Percentiles rank a stretch among this genome's conserved stretches.
Conservation (phyloP, 805 yeast species). For the Candida pini region DNA sequence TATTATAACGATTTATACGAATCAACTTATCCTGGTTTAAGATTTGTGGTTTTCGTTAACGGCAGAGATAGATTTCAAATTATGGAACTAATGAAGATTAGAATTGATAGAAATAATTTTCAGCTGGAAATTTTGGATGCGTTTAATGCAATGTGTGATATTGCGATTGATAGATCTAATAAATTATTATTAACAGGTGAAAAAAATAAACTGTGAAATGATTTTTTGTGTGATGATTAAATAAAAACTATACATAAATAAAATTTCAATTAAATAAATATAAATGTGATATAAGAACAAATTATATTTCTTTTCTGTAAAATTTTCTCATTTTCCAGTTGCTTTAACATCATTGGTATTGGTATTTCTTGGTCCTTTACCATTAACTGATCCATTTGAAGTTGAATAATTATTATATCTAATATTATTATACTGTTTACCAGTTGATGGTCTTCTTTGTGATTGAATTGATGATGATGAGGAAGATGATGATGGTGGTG, state of each 20-base stretch:
- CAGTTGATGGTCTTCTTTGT: constrained; percentile 2
- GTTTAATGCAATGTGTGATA: constrained; percentile 85
- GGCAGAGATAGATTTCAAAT: constrained; percentile 66
- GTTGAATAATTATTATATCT: neutral
- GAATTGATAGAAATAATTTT: constrained; percentile 55
- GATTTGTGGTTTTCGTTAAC: constrained; percentile 86
- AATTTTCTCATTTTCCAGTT: no score
- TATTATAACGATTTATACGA: constrained; percentile 48
- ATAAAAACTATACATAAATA: no score
- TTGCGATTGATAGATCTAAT: constrained; percentile 71
- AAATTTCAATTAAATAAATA: neutral
- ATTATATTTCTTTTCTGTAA: no score
- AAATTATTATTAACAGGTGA: no score
- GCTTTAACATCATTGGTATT: no score
- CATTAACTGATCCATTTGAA: neutral
- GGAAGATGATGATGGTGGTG: constrained; percentile 10
- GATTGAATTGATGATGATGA: constrained; percentile 2
- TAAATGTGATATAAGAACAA: neutral
- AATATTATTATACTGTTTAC: neutral
- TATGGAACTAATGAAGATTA: constrained; percentile 52
- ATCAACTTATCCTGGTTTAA: constrained; percentile 51
- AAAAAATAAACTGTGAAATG: constrained; percentile 2
- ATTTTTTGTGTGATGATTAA: neutral
- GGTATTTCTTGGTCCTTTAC: no score
- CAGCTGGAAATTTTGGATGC: constrained; percentile 58